Evolutionary conservation across 768 basidiomycete genomes (phyloP).

Genomic region (Calvatia gigantea): DNA sequence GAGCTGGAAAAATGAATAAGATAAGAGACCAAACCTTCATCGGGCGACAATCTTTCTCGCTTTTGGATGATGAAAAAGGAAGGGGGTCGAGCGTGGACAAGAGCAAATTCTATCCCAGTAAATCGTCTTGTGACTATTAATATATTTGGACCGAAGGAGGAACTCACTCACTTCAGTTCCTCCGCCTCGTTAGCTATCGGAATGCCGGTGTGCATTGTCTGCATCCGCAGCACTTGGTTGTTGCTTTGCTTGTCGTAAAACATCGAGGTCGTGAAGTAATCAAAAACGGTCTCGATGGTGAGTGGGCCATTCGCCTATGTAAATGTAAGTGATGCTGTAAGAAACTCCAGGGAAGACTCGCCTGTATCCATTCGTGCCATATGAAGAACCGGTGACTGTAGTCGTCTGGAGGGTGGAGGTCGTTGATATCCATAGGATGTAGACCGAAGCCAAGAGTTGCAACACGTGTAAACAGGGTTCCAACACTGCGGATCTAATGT

Average conservation of each 20-base stretch:
- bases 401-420: conserved; percentile 79
- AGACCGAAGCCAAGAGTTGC: not conserved
- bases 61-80: conserved; percentile 88
- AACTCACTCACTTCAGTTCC: conserved; percentile 69
- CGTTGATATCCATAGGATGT: conserved; percentile 43
- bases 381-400: conserved; percentile 83
- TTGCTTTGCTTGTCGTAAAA: conserved; percentile 95
- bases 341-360: conserved; percentile 20
- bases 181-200: conserved; percentile 78
- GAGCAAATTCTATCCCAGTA: conserved; percentile 82
- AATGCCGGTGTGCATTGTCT: conserved; percentile 82
- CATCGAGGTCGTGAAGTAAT: conserved; percentile 88
- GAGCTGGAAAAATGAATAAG: conserved; percentile 2
- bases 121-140: conserved; percentile 57
- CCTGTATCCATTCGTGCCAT: conserved; percentile 91
- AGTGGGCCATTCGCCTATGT: conserved; percentile 72
- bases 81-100: conserved; percentile 78
- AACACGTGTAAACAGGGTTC: not conserved
- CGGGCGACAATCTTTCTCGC: conserved; percentile 77
- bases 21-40: conserved; percentile 57
- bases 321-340: conserved; percentile 4
- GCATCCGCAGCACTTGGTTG: conserved; percentile 91
- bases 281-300: conserved; percentile 75
- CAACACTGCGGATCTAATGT: not conserved
- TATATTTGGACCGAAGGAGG: not conserved